Conservation (phyloP, 2,329 filamentous ascomycete genomes). For the Penicillium paneum region DNA sequence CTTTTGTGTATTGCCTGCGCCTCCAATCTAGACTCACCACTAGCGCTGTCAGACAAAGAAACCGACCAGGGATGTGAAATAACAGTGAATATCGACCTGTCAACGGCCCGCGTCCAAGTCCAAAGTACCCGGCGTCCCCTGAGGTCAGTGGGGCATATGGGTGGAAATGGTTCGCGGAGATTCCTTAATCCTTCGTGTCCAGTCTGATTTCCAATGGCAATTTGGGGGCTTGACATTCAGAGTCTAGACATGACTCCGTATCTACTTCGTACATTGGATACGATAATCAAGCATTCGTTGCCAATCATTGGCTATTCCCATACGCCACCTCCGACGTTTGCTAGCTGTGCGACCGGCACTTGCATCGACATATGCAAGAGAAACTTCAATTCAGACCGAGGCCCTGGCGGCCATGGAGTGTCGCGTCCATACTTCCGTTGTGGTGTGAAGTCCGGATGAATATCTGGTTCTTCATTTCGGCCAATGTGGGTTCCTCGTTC, state of each 20-base stretch:
- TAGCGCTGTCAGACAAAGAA: conserved; percentile 17
- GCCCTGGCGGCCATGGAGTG: not conserved
- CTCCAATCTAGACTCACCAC: conserved; percentile 1
- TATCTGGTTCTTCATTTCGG: conserved; percentile 10
- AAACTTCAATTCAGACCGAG: not conserved
- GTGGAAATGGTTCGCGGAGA: conserved; percentile 10
- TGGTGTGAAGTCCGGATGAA: not conserved
- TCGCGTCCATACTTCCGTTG: not conserved
- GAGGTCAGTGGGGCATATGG: conserved; percentile 2
- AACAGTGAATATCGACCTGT: conserved; percentile 14
- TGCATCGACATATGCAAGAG: conserved; percentile 2
- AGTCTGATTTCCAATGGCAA: conserved; percentile 11
- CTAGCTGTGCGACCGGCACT: conserved; percentile 6
- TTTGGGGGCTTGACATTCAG: conserved; percentile 7
- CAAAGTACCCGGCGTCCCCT: conserved; percentile 3
- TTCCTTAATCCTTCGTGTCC: conserved; percentile 6
- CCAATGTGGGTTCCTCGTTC: conserved; percentile 7
- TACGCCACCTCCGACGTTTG: conserved; percentile 8
- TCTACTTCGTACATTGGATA: not conserved
- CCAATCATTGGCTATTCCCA: conserved; percentile 10
- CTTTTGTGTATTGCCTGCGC: not conserved
- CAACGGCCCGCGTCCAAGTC: conserved; percentile 17
- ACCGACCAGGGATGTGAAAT: conserved; percentile 1
- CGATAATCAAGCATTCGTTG: conserved; percentile 9
- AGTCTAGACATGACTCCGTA: not conserved